A percentile compares a stretch with the other conserved stretches of the same genome.
These are phyloP conservation scores for Tetrahymena borealis DNA, from an alignment of 73 alveolate species.

Conservation along the genomic window DNA sequence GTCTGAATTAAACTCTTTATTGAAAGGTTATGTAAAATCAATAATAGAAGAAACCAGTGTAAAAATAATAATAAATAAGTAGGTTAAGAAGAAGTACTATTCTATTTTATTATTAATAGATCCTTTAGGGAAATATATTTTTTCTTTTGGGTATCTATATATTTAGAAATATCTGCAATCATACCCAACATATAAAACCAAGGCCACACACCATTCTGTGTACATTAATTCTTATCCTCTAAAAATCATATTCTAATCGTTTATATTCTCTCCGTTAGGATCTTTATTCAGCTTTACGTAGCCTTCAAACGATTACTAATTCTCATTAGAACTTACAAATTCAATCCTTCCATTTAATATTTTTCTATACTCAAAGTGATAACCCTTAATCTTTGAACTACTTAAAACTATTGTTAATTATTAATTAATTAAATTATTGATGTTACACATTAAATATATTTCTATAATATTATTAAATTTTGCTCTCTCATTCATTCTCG, in stretches of 20 bases:
- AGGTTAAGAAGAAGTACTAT: not conserved
- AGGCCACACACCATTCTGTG: constrained; percentile 15
- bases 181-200: constrained; percentile 21
- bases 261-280: constrained; percentile 33
- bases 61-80: not conserved
- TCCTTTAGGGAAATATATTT: constrained; percentile 16
- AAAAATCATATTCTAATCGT: constrained; percentile 1
- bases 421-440: not conserved
- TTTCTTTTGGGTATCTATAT: constrained; percentile 1
- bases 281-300: constrained; percentile 34
- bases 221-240: constrained; percentile 23
- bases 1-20: not conserved
- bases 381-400: not conserved
- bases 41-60: not conserved
- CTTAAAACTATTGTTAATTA: not conserved
- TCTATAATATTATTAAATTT: not conserved
- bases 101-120: not conserved
- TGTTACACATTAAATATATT: not conserved
- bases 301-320: not conserved
- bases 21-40: not conserved
- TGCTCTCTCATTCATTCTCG: too few species aligned
- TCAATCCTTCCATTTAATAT: constrained; percentile 12
- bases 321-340: constrained; percentile 13
- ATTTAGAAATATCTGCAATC: constrained; percentile 10
- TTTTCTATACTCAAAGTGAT: constrained; percentile 21